Evolutionary conservation across 1,284 basidiomycete genomes (phyloP).

Genomic region (Kalmanozyma brasiliensis): DNA sequence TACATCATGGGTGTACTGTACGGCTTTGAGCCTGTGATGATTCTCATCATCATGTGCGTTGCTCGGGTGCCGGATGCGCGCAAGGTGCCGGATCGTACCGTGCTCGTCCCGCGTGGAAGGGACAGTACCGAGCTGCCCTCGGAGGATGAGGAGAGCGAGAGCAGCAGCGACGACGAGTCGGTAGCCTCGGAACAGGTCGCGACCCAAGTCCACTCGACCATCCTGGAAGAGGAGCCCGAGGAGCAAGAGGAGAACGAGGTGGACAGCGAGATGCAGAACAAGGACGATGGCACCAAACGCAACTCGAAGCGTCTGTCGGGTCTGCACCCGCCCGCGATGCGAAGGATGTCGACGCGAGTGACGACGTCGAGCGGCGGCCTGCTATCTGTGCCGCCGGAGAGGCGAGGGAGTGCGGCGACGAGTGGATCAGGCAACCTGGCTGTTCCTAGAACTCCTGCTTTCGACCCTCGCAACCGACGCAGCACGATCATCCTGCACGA

Average conservation of each 20-base stretch:
- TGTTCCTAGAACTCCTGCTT: constrained; percentile 16
- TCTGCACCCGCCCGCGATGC: constrained; percentile 4
- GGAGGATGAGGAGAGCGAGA: constrained; percentile 6
- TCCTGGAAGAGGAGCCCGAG: constrained; percentile 27
- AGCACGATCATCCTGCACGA: constrained; percentile 42
- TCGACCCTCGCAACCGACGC: constrained; percentile 28
- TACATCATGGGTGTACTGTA: constrained; percentile 38
- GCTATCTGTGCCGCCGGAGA: not conserved
- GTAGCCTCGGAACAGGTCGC: constrained; percentile 1
- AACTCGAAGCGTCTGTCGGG: constrained; percentile 1
- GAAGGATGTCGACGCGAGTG: constrained; percentile 8
- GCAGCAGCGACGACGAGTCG: constrained; percentile 17
- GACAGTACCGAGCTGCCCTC: constrained; percentile 10
- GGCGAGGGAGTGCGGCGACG: constrained; percentile 18
- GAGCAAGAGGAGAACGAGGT: constrained; percentile 6
- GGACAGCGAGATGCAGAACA: constrained; percentile 9
- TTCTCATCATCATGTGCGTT: constrained; percentile 33
- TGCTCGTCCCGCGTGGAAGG: constrained; percentile 21
- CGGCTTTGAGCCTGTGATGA: constrained; percentile 38
- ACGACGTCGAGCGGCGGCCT: not conserved
- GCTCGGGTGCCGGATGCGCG: constrained; percentile 26
- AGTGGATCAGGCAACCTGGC: constrained; percentile 1
- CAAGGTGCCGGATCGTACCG: constrained; percentile 32
- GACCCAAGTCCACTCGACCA: constrained; percentile 22
- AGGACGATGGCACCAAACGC: not conserved